Base-by-base conservation (phyloP, 2,329 filamentous ascomycete genomes). In the Coccinonectria pachysandricola region DNA sequence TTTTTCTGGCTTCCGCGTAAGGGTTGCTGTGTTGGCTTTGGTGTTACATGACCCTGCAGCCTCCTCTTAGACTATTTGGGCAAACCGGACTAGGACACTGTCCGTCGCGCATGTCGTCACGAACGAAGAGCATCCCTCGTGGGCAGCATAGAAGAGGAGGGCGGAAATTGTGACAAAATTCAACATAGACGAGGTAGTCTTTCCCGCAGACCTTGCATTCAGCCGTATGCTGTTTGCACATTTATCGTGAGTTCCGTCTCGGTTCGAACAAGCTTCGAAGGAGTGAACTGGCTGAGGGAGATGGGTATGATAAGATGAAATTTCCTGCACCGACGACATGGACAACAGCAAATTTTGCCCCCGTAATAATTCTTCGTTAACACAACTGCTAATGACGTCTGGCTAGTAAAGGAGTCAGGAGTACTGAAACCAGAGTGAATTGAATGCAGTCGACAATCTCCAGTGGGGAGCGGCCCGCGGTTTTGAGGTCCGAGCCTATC, bases 171-270 rank as follows among this genome's bases (percentile, higher is more conserved):
- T 53, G 53, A 44, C 70, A 75, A 42, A 74, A 71, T 41, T 62
- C 57, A 54, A 74, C 63, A 57, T 65, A 73, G 46, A 71, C 50
- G 43, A 74, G 59, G 49, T 73, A 72, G 40, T 60, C 56, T 54
- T 69, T 72, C 58, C 68, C 60, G 60, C 69, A 74, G 45, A 67
- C 68, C 57, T 62, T 64, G 61, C 70, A 74, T 49, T 61, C 54
- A 46, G 64, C 62, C 42, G 55, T 62, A 54, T 71, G 54, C 64
- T 70, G 66, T 50, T 54, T 63, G 61, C 70, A 74, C 69, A 74
- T 74, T 62, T 70, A 71, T 49, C 46, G 42, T 45, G 41, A 57
- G 33, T 32, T 40, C 33, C 18, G 35, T 15, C 22, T n/a, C 31
- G 41, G 26, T 30, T 39, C 37, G 32, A 36, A 37, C 30, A 34